These are phyloP conservation scores for Sordariomycetes sp. DNA, from an alignment of 2,329 filamentous ascomycete species.

Conservation along the genomic window DNA sequence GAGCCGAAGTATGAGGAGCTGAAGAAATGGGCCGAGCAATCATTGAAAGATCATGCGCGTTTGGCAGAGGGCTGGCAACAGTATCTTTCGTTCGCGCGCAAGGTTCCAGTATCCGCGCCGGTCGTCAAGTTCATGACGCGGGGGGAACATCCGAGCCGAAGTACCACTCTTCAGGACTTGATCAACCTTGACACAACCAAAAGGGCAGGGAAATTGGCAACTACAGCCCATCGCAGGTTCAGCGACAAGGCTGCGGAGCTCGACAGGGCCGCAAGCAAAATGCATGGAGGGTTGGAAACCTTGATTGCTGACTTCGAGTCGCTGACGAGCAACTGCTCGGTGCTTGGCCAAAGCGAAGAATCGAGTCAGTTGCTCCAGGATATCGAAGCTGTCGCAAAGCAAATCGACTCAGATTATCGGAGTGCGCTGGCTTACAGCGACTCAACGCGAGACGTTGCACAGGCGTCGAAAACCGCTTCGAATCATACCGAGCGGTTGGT, in stretches of 20 bases:
- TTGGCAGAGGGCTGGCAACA: slow-evolving; percentile 59
- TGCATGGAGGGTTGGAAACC: slow-evolving; percentile 52
- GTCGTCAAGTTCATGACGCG: slow-evolving; percentile 59
- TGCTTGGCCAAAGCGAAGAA: slow-evolving; percentile 51
- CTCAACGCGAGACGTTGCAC: slow-evolving; percentile 49
- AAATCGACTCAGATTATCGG: slow-evolving; percentile 80
- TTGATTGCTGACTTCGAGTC: slow-evolving; percentile 57
- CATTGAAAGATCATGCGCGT: slow-evolving; percentile 57
- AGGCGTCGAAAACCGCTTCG: slow-evolving; percentile 54
- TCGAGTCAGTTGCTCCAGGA: slow-evolving; percentile 66
- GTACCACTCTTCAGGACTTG: slow-evolving; percentile 62
- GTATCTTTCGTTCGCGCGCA: slow-evolving; percentile 55
- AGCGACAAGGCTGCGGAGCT: slow-evolving; percentile 49
- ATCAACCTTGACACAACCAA: slow-evolving; percentile 66
- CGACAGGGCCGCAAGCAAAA: slow-evolving; percentile 47
- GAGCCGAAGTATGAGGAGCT: slow-evolving; percentile 65
- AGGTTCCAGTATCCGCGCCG: slow-evolving; percentile 53
- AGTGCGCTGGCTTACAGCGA: slow-evolving; percentile 61
- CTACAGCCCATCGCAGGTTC: slow-evolving; percentile 50
- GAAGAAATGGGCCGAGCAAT: slow-evolving; percentile 59
- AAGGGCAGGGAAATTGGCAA: slow-evolving; percentile 59
- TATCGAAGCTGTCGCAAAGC: slow-evolving; percentile 76
- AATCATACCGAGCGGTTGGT: slow-evolving; percentile 55
- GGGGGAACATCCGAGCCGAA: slow-evolving; percentile 30
- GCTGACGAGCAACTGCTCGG: slow-evolving; percentile 42